Percentiles rank a stretch among this genome's conserved stretches.
Conservation (phyloP, 352 stramenopile species). For the Globisporangium sylvaticum region DNA sequence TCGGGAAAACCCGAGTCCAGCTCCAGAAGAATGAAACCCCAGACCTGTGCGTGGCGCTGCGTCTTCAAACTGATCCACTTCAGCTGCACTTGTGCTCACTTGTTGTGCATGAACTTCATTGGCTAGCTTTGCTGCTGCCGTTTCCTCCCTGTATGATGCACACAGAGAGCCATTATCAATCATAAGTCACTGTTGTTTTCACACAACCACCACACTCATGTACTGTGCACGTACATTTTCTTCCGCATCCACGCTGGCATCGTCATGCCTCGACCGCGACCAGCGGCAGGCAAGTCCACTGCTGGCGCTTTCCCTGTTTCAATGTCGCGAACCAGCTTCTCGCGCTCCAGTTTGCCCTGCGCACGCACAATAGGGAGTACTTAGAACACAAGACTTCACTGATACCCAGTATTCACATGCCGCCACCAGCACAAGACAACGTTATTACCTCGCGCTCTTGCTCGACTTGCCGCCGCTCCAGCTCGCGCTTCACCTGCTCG, state of each 20-base stretch:
- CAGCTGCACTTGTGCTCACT: neutral
- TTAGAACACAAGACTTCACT: neutral
- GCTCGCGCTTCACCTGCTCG: slow-evolving; percentile 75
- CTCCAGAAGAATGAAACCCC: slow-evolving; percentile 17
- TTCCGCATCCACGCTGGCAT: slow-evolving; percentile 92
- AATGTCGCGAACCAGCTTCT: slow-evolving; percentile 66
- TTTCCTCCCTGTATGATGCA: slow-evolving; percentile 49
- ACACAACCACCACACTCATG: neutral
- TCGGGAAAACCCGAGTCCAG: neutral
- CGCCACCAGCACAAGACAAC: neutral
- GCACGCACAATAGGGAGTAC: neutral
- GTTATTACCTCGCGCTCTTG: slow-evolving; percentile 59
- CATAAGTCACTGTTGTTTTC: neutral
- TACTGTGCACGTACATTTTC: slow-evolving; percentile 60
- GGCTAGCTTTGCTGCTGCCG: slow-evolving; percentile 20
- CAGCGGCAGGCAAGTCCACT: slow-evolving; percentile 44
- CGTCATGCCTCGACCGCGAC: slow-evolving; percentile 85
- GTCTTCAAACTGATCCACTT: slow-evolving; percentile 58
- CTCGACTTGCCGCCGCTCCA: slow-evolving; percentile 71
- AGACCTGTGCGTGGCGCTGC: slow-evolving; percentile 27
- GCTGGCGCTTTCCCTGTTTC: slow-evolving; percentile 57
- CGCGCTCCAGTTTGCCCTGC: slow-evolving; percentile 62
- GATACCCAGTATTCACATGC: neutral
- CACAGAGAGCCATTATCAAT: neutral
- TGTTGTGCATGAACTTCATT: neutral